phyloP scores from a whole-genome alignment of 129 eudicot genomes.

The Pseudognaphalium luteoalbum region DNA sequence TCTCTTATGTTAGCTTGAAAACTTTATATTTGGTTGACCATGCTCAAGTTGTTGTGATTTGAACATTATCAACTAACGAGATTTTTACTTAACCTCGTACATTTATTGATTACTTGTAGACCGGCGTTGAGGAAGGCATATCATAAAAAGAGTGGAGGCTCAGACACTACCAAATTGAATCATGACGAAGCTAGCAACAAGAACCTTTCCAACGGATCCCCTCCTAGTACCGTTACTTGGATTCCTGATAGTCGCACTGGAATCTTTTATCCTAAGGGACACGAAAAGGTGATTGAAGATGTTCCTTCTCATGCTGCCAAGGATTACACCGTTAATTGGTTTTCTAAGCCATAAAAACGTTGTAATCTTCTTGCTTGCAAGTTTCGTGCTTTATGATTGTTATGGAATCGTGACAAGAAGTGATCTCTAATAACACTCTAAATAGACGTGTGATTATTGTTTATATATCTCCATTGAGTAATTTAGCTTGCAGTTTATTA shows the following conservation, averaged over 20 bases:
- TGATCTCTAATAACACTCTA: too few relatives aligned
- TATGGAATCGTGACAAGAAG: too few relatives aligned
- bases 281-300: conserved; percentile 60
- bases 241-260: conserved; percentile 69
- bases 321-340: conserved; percentile 56
- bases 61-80: not conserved
- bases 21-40: not conserved
- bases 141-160: conserved; percentile 48
- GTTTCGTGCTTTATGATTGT: not conserved
- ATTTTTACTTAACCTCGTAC: not conserved
- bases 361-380: not conserved
- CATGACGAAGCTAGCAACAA: conserved; percentile 54
- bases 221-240: conserved; percentile 38
- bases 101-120: conserved; percentile 23
- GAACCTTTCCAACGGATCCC: conserved; percentile 10
- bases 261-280: conserved; percentile 68
- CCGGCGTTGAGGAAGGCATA: conserved; percentile 57
- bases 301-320: conserved; percentile 55
- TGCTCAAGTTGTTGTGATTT: not conserved
- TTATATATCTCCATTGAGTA: too few relatives aligned
- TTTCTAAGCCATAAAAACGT: conserved; percentile 36
- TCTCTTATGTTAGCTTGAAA: not conserved
- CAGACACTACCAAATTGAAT: conserved; percentile 35
- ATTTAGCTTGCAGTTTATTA: too few relatives aligned
- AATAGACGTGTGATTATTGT: too few relatives aligned